Conservation (phyloP, 176 grass and related monocot species). For the Chrysopogon serrulatus region DNA sequence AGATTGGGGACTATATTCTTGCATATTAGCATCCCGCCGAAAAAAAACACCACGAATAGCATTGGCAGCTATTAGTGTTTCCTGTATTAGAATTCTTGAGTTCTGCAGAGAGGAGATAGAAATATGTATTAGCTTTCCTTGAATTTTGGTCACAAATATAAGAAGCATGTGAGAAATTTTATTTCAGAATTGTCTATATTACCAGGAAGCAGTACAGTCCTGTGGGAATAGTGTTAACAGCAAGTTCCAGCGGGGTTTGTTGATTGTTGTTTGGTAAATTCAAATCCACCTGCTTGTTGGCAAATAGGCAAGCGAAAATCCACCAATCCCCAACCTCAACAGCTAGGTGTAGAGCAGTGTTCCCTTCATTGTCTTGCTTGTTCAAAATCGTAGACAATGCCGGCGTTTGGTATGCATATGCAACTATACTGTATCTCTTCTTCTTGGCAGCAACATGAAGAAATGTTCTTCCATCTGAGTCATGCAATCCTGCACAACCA, state of each 20-base stretch:
- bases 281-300: slow-evolving; percentile 6
- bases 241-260: not conserved
- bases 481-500: slow-evolving; percentile 18
- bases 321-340: slow-evolving; percentile 5
- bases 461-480: slow-evolving; percentile 25
- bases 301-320: slow-evolving; percentile 4
- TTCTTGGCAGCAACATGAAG: slow-evolving; percentile 30
- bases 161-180: not conserved
- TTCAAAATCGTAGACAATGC: slow-evolving; percentile 1
- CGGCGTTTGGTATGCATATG: not conserved
- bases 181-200: not conserved
- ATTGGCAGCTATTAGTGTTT: not conserved
- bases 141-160: not conserved
- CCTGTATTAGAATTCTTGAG: slow-evolving; percentile 15
- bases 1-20: not conserved
- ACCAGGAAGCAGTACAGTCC: slow-evolving; percentile 9
- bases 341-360: slow-evolving; percentile 22
- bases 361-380: slow-evolving; percentile 24
- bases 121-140: not conserved
- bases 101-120: not conserved
- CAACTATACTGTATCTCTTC: not conserved
- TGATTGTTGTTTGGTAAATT: slow-evolving; percentile 1
- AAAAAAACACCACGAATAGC: not conserved
- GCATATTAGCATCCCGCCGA: not conserved
- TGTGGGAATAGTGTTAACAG: not conserved